Conservation (phyloP, 2,329 filamentous ascomycete genomes). For the Ophiosphaerella korrae region DNA sequence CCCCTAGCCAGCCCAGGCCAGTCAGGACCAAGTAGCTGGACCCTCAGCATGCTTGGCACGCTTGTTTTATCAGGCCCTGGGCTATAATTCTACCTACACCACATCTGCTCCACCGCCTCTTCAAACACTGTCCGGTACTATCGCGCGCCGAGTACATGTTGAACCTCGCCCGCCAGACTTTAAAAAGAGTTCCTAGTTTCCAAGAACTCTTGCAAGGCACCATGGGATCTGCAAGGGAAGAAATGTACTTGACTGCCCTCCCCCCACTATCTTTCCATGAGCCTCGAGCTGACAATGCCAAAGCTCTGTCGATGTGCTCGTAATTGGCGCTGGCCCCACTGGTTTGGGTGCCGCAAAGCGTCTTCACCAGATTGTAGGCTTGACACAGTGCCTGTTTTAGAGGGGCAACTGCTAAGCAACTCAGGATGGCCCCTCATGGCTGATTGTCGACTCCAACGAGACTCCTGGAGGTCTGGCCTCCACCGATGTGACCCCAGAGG, state of each 20-base stretch:
- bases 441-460: constrained; percentile 91
- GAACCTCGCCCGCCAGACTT: constrained; percentile 45
- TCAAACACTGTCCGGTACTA: constrained; percentile 20
- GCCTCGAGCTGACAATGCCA: constrained; percentile 25
- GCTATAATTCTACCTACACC: constrained; percentile 33
- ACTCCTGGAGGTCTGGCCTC: constrained; percentile 94
- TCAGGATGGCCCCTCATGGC: constrained; percentile 89
- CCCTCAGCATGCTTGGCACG: constrained; percentile 32
- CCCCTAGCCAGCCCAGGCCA: constrained; percentile 3
- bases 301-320: constrained; percentile 93
- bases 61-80: constrained; percentile 24
- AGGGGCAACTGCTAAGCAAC: constrained; percentile 31
- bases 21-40: constrained; percentile 11
- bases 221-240: constrained; percentile 48
- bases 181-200: constrained; percentile 50
- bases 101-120: constrained; percentile 19
- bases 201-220: constrained; percentile 48
- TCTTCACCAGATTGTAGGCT: constrained; percentile 87
- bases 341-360: constrained; percentile 98
- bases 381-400: not conserved
- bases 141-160: constrained; percentile 42
- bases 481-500: constrained; percentile 92
- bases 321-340: constrained; percentile 97
- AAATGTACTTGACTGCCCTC: constrained; percentile 46
- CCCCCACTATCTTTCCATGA: constrained; percentile 15